A percentile compares a stretch with the other conserved stretches of the same genome.
Evolutionary conservation across 768 basidiomycete species (phyloP).

Genomic region (Russula brevipes): DNA sequence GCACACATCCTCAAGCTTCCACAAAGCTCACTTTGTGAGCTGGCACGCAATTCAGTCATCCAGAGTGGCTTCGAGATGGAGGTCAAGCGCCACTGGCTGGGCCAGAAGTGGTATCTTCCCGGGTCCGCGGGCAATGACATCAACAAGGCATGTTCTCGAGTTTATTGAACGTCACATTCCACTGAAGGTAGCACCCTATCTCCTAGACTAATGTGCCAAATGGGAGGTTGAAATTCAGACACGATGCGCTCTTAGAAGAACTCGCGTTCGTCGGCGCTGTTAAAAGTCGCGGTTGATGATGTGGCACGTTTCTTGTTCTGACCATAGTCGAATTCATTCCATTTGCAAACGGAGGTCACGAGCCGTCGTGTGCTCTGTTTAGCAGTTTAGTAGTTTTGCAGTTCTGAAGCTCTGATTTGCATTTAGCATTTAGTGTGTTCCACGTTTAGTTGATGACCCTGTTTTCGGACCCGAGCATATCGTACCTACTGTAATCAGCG

Average conservation of each 20-base stretch:
- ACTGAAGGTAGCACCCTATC: background rate
- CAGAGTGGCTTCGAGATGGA: constrained; percentile 99
- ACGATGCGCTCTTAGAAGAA: constrained; percentile 84
- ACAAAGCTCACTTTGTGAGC: constrained; percentile 88
- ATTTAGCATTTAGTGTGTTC: no score
- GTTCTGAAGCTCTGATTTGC: background rate
- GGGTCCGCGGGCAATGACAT: constrained; percentile 95
- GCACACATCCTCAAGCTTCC: constrained; percentile 97
- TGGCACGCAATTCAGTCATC: constrained; percentile 95
- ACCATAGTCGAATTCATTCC: no score
- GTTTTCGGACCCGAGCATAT: no score
- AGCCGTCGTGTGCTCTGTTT: background rate
- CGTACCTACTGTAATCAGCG: no score
- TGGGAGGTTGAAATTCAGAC: constrained; percentile 83
- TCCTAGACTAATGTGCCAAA: constrained; percentile 94
- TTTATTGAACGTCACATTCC: background rate
- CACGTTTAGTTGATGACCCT: no score
- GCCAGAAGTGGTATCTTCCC: constrained; percentile 87
- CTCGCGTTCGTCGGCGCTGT: constrained; percentile 53
- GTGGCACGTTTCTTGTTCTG: background rate
- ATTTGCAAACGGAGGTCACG: background rate
- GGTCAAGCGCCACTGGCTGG: constrained; percentile 92
- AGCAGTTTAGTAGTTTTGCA: background rate
- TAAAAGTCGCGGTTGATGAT: background rate
- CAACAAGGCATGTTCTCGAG: constrained; percentile 62